phyloP scores from a whole-genome alignment of 805 yeast species.

The Candida saitoana region DNA sequence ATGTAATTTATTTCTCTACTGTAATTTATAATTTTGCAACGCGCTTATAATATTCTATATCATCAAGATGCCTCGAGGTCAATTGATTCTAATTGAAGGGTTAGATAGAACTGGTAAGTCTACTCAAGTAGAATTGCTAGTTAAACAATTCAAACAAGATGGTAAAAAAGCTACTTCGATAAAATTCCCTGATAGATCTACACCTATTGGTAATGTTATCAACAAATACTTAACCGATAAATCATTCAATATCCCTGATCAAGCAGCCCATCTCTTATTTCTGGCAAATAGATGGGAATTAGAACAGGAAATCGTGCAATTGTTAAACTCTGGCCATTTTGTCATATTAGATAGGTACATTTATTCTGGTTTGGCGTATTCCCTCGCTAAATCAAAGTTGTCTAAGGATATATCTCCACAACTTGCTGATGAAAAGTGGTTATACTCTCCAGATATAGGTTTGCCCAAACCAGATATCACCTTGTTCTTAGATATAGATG shows the following conservation, averaged over 20 bases:
- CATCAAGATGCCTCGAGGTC: slow-evolving; percentile 52
- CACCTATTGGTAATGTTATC: slow-evolving; percentile 76
- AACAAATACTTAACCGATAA: slow-evolving; percentile 62
- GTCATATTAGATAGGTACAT: slow-evolving; percentile 83
- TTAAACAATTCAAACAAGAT: slow-evolving; percentile 12
- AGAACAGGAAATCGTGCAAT: slow-evolving; percentile 40
- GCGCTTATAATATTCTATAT: too few relatives aligned
- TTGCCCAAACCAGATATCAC: slow-evolving; percentile 84
- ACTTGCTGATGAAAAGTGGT: slow-evolving; percentile 62
- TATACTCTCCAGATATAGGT: slow-evolving; percentile 75
- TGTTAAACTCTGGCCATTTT: slow-evolving; percentile 49
- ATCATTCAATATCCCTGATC: slow-evolving; percentile 55
- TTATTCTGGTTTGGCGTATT: slow-evolving; percentile 90
- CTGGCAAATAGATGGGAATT: slow-evolving; percentile 95
- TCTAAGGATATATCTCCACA: slow-evolving; percentile 10
- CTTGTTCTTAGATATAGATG: slow-evolving; percentile 63
- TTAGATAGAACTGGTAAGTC: slow-evolving; percentile 93
- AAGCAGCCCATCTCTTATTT: slow-evolving; percentile 81
- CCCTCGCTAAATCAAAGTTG: slow-evolving; percentile 65
- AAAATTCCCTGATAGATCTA: slow-evolving; percentile 86
- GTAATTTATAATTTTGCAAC: background rate
- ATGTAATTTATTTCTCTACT: background rate
- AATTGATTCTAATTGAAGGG: slow-evolving; percentile 82
- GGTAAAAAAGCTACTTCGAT: slow-evolving; percentile 34
- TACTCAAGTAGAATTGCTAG: slow-evolving; percentile 57